These are phyloP conservation scores for Lecanosticta acicola DNA, from an alignment of 2,329 filamentous ascomycete species.

Conservation along the genomic window DNA sequence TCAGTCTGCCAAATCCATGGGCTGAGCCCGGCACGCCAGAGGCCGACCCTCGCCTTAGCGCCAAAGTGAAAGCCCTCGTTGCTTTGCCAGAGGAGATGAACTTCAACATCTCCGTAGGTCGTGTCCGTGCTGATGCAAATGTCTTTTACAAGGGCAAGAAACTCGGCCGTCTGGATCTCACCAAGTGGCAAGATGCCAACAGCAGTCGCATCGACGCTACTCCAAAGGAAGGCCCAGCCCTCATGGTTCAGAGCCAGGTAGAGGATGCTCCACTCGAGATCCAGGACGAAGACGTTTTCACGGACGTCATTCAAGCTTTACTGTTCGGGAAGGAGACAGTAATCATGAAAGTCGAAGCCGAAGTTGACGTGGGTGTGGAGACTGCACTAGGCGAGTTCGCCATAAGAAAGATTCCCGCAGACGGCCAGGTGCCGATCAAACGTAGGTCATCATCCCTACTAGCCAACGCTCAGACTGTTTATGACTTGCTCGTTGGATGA, in stretches of 20 bases:
- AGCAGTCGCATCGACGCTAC: constrained; percentile 63
- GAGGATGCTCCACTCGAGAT: constrained; percentile 75
- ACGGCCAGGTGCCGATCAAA: constrained; percentile 85
- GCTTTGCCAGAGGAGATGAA: constrained; percentile 80
- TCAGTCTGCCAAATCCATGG: constrained; percentile 73
- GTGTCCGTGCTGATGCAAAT: constrained; percentile 70
- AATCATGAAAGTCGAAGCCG: constrained; percentile 67
- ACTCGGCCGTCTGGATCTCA: constrained; percentile 73
- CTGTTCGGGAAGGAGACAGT: constrained; percentile 68
- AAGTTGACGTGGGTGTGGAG: constrained; percentile 74
- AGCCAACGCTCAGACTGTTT: constrained; percentile 2
- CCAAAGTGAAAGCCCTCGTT: constrained; percentile 73
- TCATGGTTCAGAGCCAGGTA: constrained; percentile 72
- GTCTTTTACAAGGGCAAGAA: constrained; percentile 73
- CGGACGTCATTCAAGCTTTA: constrained; percentile 72
- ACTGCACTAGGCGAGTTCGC: constrained; percentile 77
- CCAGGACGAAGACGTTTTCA: constrained; percentile 72
- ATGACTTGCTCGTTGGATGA: constrained; percentile 4
- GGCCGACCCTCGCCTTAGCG: constrained; percentile 72
- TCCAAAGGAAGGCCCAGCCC: constrained; percentile 50
- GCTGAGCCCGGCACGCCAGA: constrained; percentile 69
- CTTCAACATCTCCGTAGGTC: constrained; percentile 71
- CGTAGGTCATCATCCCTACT: constrained; percentile 59
- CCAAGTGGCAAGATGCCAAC: constrained; percentile 77
- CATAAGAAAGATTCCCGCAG: constrained; percentile 73